phyloP scores from a whole-genome alignment of 78 protist species.

The Goniomonas avonlea region DNA sequence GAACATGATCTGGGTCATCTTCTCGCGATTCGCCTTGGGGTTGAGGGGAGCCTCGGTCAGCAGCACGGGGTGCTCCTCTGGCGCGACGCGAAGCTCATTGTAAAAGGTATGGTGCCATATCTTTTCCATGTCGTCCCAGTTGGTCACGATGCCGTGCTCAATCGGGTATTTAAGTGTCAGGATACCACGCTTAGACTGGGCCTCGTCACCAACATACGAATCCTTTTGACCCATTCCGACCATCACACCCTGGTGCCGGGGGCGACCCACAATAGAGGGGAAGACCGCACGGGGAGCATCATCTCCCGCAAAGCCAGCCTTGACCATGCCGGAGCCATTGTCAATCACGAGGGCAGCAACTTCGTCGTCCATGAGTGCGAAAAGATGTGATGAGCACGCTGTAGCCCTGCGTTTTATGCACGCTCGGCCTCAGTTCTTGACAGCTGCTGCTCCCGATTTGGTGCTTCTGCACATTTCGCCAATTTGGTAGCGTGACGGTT shows the following conservation, averaged over 20 bases:
- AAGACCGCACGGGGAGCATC: slow-evolving; percentile 73
- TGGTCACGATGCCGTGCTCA: slow-evolving; percentile 94
- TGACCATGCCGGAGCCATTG: slow-evolving; percentile 91
- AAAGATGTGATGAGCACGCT: too few species aligned
- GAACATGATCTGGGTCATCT: slow-evolving; percentile 87
- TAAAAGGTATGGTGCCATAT: slow-evolving; percentile 94
- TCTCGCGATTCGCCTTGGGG: slow-evolving; percentile 94
- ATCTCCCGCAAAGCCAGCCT: slow-evolving; percentile 88
- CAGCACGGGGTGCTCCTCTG: slow-evolving; percentile 93
- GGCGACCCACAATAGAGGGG: slow-evolving; percentile 76
- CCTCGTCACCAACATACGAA: slow-evolving; percentile 86
- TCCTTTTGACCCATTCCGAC: slow-evolving; percentile 79
- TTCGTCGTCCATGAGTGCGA: slow-evolving; percentile 30
- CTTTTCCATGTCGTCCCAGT: slow-evolving; percentile 98
- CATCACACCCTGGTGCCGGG: slow-evolving; percentile 62
- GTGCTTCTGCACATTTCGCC: too few species aligned
- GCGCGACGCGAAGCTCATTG: slow-evolving; percentile 88
- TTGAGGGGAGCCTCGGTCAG: slow-evolving; percentile 93
- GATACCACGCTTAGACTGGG: slow-evolving; percentile 78
- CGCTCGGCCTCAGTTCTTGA: too few species aligned
- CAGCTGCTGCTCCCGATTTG: too few species aligned
- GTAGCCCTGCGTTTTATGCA: too few species aligned
- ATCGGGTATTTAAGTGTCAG: slow-evolving; percentile 83
- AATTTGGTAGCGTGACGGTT: too few species aligned
- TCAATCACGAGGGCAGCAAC: slow-evolving; percentile 65